Percentiles rank a stretch among this genome's conserved stretches.
These are phyloP conservation scores for Talaromyces funiculosus DNA, from an alignment of 2,329 filamentous ascomycete genomes.

Conservation along the genomic window DNA sequence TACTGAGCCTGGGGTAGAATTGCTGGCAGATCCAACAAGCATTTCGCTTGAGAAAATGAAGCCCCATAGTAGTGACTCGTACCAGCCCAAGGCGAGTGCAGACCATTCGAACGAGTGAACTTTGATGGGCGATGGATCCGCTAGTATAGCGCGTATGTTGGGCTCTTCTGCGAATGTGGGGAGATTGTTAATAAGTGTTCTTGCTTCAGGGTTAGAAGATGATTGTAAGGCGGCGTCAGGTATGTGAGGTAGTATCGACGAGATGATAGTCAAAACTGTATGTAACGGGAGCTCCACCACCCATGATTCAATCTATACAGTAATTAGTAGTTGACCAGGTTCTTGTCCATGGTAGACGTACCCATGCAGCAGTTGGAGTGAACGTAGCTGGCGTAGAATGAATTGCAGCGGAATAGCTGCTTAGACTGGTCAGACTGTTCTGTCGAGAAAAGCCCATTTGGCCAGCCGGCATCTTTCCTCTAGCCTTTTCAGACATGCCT, in stretches of 20 bases:
- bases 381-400: constrained; percentile 56
- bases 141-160: constrained; percentile 60
- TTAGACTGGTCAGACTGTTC: constrained; percentile 79
- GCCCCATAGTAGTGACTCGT: constrained; percentile 89
- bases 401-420: constrained; percentile 56
- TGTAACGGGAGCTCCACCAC: constrained; percentile 86
- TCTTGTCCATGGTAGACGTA: constrained; percentile 29
- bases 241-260: constrained; percentile 46
- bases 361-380: constrained; percentile 71
- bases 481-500: constrained; percentile 94
- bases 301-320: constrained; percentile 74
- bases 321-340: constrained; percentile 16
- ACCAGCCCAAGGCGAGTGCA: constrained; percentile 84
- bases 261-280: constrained; percentile 74
- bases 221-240: constrained; percentile 44
- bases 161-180: constrained; percentile 45
- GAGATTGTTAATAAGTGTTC: constrained; percentile 39
- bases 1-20: constrained; percentile 68
- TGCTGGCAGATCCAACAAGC: constrained; percentile 49
- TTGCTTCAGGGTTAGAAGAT: constrained; percentile 35
- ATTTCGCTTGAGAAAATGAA: constrained; percentile 89
- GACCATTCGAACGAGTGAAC: constrained; percentile 96
- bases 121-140: constrained; percentile 64
- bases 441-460: constrained; percentile 79
- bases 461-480: constrained; percentile 89